Conservation (phyloP, 306 rosid species). For the Rubus idaeus region DNA sequence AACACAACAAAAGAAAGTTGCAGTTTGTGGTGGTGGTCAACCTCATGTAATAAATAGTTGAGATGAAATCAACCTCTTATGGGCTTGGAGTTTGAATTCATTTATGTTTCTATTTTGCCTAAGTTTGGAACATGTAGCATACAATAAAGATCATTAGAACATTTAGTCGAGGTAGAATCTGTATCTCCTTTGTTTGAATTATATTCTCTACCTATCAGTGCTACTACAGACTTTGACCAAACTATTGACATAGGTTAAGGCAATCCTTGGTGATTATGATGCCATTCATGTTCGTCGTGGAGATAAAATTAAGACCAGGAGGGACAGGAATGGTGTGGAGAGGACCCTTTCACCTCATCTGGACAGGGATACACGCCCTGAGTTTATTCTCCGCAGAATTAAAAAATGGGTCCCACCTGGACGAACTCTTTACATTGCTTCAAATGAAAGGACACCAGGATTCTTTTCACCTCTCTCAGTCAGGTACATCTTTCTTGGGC, state of each 20-base stretch:
- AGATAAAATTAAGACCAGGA: slow-evolving; percentile 88
- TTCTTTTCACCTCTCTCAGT: slow-evolving; percentile 83
- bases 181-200: not conserved
- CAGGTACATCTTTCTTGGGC: slow-evolving; percentile 49
- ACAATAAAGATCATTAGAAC: not conserved
- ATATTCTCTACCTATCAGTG: not conserved
- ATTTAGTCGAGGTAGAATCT: not conserved
- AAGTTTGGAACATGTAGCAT: not conserved
- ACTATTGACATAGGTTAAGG: slow-evolving; percentile 47
- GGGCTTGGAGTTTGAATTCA: not conserved
- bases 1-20: not conserved
- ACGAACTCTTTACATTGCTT: slow-evolving; percentile 82
- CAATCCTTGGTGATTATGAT: slow-evolving; percentile 58
- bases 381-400: slow-evolving; percentile 73
- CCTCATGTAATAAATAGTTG: not conserved
- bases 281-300: slow-evolving; percentile 99
- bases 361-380: slow-evolving; percentile 87
- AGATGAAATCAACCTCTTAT: not conserved
- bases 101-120: not conserved
- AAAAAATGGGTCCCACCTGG: slow-evolving; percentile 87
- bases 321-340: slow-evolving; percentile 76
- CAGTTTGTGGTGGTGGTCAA: not conserved
- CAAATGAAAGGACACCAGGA: slow-evolving; percentile 89
- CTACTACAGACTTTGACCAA: slow-evolving; percentile 21
- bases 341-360: slow-evolving; percentile 88